These are phyloP conservation scores for Heterobasidion parviporum DNA, from an alignment of 1,284 basidiomycete species.

Conservation along the genomic window DNA sequence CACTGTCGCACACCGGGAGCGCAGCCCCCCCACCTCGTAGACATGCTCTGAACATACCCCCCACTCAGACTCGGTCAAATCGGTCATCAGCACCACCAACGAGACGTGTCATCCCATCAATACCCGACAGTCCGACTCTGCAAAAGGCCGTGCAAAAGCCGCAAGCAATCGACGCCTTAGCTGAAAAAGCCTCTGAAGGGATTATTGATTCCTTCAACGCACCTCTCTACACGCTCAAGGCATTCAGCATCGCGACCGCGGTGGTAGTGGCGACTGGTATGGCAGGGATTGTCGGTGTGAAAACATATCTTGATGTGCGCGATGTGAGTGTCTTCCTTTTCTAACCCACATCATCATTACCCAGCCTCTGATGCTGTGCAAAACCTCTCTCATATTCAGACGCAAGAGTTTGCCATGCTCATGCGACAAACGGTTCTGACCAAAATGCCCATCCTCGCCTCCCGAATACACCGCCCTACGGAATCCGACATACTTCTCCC, in stretches of 20 bases:
- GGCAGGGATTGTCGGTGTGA: conserved; percentile 27
- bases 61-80: neutral
- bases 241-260: conserved; percentile 37
- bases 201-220: conserved; percentile 27
- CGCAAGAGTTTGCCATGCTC: conserved; percentile 42
- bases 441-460: conserved; percentile 38
- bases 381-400: conserved; percentile 24
- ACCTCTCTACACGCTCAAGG: conserved; percentile 33
- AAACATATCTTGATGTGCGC: conserved; percentile 29
- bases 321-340: conserved; percentile 22
- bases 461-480: conserved; percentile 40
- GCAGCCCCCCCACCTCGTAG: neutral
- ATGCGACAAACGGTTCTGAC: conserved; percentile 39
- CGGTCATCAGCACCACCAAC: neutral
- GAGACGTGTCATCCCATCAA: neutral
- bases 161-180: too few relatives aligned
- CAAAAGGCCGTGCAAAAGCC: neutral
- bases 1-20: neutral
- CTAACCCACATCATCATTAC: too few relatives aligned
- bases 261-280: conserved; percentile 26
- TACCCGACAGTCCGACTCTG: neutral
- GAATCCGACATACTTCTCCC: conserved; percentile 15
- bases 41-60: neutral
- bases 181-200: neutral
- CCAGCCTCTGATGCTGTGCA: neutral